These are phyloP conservation scores for Didymella exigua DNA, from an alignment of 2,329 filamentous ascomycete species.

Conservation along the genomic window DNA sequence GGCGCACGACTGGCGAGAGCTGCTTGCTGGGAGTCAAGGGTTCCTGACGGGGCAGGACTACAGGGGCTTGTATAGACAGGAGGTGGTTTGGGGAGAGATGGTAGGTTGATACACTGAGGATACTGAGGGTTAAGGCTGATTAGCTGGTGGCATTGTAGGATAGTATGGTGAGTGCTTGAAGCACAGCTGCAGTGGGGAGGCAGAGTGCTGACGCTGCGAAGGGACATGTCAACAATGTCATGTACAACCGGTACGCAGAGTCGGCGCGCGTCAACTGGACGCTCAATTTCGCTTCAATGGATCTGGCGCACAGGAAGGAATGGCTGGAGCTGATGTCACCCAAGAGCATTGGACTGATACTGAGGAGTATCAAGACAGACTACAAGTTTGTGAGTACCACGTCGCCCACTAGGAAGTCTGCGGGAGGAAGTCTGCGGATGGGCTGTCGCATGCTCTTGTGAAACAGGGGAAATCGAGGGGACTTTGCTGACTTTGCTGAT, in stretches of 20 bases:
- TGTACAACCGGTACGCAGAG: slow-evolving; percentile 84
- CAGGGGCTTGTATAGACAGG: slow-evolving; percentile 67
- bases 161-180: slow-evolving; percentile 55
- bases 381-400: slow-evolving; percentile 78
- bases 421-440: background rate
- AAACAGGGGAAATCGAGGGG: background rate
- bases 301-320: slow-evolving; percentile 63
- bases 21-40: slow-evolving; percentile 76
- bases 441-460: slow-evolving; percentile 6
- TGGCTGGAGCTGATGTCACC: slow-evolving; percentile 76
- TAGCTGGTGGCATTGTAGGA: slow-evolving; percentile 46
- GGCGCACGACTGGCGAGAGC: slow-evolving; percentile 70
- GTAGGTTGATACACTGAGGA: slow-evolving; percentile 52
- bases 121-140: slow-evolving; percentile 7
- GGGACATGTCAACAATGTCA: slow-evolving; percentile 87
- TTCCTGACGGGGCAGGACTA: slow-evolving; percentile 69
- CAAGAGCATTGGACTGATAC: slow-evolving; percentile 71
- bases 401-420: slow-evolving; percentile 3
- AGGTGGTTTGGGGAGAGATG: slow-evolving; percentile 86
- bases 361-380: slow-evolving; percentile 79
- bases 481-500: slow-evolving; percentile 13
- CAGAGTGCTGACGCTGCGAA: slow-evolving; percentile 24
- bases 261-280: slow-evolving; percentile 80
- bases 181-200: background rate
- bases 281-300: slow-evolving; percentile 68